phyloP scores from a whole-genome alignment of 371 early-diverging fungal genomes.

The Choanephora cucurbitarum region DNA sequence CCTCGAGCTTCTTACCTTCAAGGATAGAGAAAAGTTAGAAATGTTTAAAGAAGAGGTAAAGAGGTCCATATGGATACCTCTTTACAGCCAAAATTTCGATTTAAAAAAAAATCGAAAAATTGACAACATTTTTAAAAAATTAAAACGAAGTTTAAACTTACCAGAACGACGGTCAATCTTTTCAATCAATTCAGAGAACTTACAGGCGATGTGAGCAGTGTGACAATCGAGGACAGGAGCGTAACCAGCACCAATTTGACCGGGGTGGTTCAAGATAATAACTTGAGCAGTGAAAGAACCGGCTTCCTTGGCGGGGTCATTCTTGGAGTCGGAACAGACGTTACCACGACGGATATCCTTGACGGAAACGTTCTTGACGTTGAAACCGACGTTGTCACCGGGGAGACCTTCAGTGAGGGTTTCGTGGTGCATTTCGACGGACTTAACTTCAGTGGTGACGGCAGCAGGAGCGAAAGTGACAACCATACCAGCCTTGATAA shows the following conservation, averaged over 20 bases:
- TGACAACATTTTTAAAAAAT: not conserved
- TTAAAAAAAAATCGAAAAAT: constrained; percentile 1
- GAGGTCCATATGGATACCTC: not conserved
- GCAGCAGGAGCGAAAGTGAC: constrained; percentile 88
- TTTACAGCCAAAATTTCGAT: no score
- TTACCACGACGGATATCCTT: constrained; percentile 95
- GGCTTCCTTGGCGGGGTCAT: constrained; percentile 91
- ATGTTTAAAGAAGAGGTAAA: not conserved
- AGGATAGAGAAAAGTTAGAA: not conserved
- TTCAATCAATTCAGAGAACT: constrained; percentile 83
- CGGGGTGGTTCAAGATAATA: constrained; percentile 92
- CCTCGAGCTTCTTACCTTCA: constrained; percentile 17
- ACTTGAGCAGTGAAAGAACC: constrained; percentile 89
- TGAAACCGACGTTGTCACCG: constrained; percentile 98
- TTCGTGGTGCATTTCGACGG: constrained; percentile 99
- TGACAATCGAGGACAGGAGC: constrained; percentile 92
- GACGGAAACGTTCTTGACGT: constrained; percentile 95
- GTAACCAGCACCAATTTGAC: constrained; percentile 87
- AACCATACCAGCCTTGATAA: constrained; percentile 90
- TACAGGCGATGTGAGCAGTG: constrained; percentile 94
- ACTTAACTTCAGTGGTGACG: constrained; percentile 95
- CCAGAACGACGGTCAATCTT: constrained; percentile 95
- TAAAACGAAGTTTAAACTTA: constrained; percentile 44
- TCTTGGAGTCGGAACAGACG: constrained; percentile 93
- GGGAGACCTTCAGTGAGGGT: constrained; percentile 88